Percentiles rank a stretch among this genome's conserved stretches.
Conservation (phyloP, 2,329 filamentous ascomycete species). For the Aspergillus sp. region DNA sequence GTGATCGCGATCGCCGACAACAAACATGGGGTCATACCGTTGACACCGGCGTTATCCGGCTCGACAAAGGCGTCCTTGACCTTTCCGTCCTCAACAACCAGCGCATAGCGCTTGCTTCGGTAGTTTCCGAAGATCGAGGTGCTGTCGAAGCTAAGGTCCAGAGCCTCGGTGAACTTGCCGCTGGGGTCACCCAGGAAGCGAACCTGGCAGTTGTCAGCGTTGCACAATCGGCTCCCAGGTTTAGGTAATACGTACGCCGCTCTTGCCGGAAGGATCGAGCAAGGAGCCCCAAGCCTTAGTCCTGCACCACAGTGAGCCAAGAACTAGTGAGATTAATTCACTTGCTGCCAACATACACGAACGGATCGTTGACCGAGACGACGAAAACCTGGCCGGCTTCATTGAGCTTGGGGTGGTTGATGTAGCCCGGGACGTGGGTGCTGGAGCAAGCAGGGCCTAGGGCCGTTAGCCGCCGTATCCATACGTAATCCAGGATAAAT, state of each 20-base stretch:
- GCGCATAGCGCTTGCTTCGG: conserved; percentile 79
- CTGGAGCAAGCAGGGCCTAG: conserved; percentile 54
- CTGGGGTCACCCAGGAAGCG: conserved; percentile 81
- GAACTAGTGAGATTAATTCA: background rate
- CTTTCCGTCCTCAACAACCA: conserved; percentile 75
- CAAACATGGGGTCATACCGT: conserved; percentile 56
- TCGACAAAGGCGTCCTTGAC: conserved; percentile 74
- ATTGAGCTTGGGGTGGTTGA: conserved; percentile 68
- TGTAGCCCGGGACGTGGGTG: conserved; percentile 75
- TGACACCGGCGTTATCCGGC: conserved; percentile 75
- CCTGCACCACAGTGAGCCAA: conserved; percentile 36
- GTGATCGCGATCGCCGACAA: too few relatives aligned
- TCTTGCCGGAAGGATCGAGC: conserved; percentile 64
- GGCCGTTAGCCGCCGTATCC: background rate
- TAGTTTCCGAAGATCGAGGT: conserved; percentile 69
- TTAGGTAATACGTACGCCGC: conserved; percentile 53
- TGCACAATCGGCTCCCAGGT: background rate
- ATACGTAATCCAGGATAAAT: too few relatives aligned
- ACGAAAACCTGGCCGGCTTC: conserved; percentile 79
- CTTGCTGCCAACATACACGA: conserved; percentile 58
- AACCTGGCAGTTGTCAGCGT: conserved; percentile 45
- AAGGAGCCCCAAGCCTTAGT: conserved; percentile 82
- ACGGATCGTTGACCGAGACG: conserved; percentile 85
- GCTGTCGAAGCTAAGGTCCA: conserved; percentile 76
- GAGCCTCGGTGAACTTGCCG: conserved; percentile 68